Conservation (phyloP, 2,329 filamentous ascomycete genomes). For the Talaromyces verruculosus region DNA sequence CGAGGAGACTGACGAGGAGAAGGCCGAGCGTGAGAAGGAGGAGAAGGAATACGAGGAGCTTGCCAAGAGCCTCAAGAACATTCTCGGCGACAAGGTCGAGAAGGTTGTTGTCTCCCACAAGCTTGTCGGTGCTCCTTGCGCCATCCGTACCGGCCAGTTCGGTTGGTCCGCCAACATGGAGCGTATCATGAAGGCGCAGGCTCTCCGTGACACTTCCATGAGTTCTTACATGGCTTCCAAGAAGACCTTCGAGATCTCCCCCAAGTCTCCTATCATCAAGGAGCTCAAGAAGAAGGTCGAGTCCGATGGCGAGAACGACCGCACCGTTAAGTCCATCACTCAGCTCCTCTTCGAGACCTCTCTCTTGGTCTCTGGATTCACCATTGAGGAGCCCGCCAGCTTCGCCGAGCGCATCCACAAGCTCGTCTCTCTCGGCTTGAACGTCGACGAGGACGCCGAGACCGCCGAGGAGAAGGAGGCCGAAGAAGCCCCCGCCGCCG, state of each 20-base stretch:
- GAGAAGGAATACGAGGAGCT: slow-evolving; percentile 97
- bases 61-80: slow-evolving; percentile 97
- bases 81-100: slow-evolving; percentile 98
- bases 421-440: slow-evolving; percentile 95
- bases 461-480: slow-evolving; percentile 55
- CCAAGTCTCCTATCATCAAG: slow-evolving; percentile 95
- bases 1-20: slow-evolving; percentile 99
- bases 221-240: slow-evolving; percentile 99
- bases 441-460: slow-evolving; percentile 93
- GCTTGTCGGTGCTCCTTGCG: slow-evolving; percentile 89
- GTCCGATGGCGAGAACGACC: slow-evolving; percentile 94
- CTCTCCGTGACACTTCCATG: slow-evolving; percentile 99
- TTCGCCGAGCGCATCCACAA: slow-evolving; percentile 99
- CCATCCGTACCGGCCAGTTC: slow-evolving; percentile 99
- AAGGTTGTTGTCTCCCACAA: slow-evolving; percentile 99
- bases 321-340: slow-evolving; percentile 98
- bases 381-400: slow-evolving; percentile 95
- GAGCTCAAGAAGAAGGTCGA: slow-evolving; percentile 99
- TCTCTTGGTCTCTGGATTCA: slow-evolving; percentile 97
- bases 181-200: slow-evolving; percentile 99
- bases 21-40: slow-evolving; percentile 88
- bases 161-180: slow-evolving; percentile 99
- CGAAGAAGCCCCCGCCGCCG: slow-evolving; percentile 61
- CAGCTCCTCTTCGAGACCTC: slow-evolving; percentile 99
- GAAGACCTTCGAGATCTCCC: slow-evolving; percentile 99